Evolutionary conservation across 208 protist species (phyloP), one percentile per base, ranked within the genome.

Genomic region (Lotmaria passim): DNA sequence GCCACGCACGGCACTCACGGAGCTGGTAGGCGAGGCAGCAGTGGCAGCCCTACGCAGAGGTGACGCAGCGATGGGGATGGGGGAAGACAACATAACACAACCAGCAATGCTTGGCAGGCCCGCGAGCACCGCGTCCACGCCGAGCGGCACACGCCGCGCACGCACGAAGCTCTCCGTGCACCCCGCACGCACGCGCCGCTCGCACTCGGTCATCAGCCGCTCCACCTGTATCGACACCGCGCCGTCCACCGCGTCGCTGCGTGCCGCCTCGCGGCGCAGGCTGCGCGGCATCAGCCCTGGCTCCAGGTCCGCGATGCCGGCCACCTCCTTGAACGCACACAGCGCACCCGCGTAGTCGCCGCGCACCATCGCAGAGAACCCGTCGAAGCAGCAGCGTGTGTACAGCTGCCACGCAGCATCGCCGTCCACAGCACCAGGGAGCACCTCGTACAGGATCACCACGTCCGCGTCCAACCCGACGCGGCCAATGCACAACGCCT

Each of bases 271-370:
- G 60, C 63, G 72, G 15, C 55, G 28, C 72, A 72, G 50, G 47
- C 63, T 21, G 12, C 21, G 1, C 62, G 44, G 63, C 51, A 71
- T 52, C 56, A 71, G 63, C 46, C 59, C 60, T 2, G 61, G 52
- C 60, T 74, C 61, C 36, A 75, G 53, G 52, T 72, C 57, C 28
- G 34, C n/a, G 68, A 65, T 70, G 14, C 59, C 68, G 30, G 38
- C 71, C 43, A 79, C 69, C 28, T 30, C 60, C 24, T 67, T 55
- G 70, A 58, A 76, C 44, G 52, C 68, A 23, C 39, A n/a, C 61
- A 87, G 64, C 69, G 82, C 82, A 10, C 50, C 38, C 14, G 47
- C 41, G 69, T 81, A 87, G 69, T 82, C 68, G 50, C 78, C 78
- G 34, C 56, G 67, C 69, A 78, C 59, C 81, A 87, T 87, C 52